Evolutionary conservation across 2,329 filamentous ascomycete species (phyloP).

Genomic region (Neocatenulostroma microsporum): DNA sequence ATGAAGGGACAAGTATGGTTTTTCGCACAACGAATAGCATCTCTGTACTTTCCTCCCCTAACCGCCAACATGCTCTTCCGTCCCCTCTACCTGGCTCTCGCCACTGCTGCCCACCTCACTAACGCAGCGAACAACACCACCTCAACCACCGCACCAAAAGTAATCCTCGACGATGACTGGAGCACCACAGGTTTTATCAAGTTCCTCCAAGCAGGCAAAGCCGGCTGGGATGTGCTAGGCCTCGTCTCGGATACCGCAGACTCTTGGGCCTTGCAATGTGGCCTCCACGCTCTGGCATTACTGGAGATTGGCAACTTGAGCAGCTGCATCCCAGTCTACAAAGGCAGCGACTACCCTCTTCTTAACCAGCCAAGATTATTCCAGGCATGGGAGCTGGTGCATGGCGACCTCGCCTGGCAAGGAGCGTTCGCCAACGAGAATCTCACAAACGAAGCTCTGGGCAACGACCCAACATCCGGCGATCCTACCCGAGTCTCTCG

Average conservation of each 20-base stretch:
- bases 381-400: conserved; percentile 37
- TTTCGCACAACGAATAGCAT: too few species aligned
- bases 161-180: conserved; percentile 45
- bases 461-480: conserved; percentile 41
- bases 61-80: too few species aligned
- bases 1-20: too few species aligned
- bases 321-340: conserved; percentile 42
- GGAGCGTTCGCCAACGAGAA: conserved; percentile 41
- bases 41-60: too few species aligned
- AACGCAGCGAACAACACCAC: too few species aligned
- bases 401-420: conserved; percentile 40
- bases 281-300: conserved; percentile 41
- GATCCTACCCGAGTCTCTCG: conserved; percentile 36
- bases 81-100: too few species aligned
- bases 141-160: too few species aligned
- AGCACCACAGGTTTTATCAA: conserved; percentile 40
- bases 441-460: conserved; percentile 34
- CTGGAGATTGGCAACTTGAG: conserved; percentile 42
- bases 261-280: conserved; percentile 40
- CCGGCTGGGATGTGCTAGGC: conserved; percentile 39
- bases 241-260: conserved; percentile 37
- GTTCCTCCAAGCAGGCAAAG: conserved; percentile 39
- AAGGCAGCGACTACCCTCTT: conserved; percentile 42
- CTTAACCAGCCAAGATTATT: conserved; percentile 40
- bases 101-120: too few species aligned